Evolutionary conservation across 352 stramenopile genomes (phyloP).

Genomic region (Phytophthora pini): DNA sequence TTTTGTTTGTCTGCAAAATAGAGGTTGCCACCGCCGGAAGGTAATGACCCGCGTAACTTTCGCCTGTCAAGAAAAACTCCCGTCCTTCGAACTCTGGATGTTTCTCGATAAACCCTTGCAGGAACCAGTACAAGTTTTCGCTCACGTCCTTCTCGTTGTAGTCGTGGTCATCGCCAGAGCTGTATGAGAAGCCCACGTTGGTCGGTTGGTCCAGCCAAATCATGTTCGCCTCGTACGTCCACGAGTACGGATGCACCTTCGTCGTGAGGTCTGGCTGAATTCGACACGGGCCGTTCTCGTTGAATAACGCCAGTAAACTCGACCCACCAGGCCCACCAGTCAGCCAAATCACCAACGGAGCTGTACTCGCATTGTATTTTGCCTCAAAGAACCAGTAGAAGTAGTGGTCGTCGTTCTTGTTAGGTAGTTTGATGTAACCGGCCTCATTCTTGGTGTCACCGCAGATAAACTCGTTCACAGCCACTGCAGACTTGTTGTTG

Average conservation of each 20-base stretch:
- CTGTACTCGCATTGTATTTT: slow-evolving; percentile 31
- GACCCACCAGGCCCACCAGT: slow-evolving; percentile 47
- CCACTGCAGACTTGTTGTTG: neutral
- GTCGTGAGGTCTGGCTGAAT: slow-evolving; percentile 41
- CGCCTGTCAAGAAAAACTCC: slow-evolving; percentile 54
- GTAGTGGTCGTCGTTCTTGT: slow-evolving; percentile 70
- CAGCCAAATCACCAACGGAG: slow-evolving; percentile 64
- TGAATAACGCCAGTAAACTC: slow-evolving; percentile 53
- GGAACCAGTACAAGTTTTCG: slow-evolving; percentile 55
- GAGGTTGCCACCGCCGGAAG: slow-evolving; percentile 47
- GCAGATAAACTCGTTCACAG: slow-evolving; percentile 19
- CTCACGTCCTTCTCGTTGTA: slow-evolving; percentile 43
- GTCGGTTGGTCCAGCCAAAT: slow-evolving; percentile 65
- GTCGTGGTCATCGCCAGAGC: slow-evolving; percentile 31
- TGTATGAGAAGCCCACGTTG: slow-evolving; percentile 50
- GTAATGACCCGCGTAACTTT: slow-evolving; percentile 39
- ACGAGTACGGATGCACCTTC: slow-evolving; percentile 51
- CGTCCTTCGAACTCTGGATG: slow-evolving; percentile 51
- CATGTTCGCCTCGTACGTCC: slow-evolving; percentile 57
- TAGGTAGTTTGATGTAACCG: slow-evolving; percentile 57
- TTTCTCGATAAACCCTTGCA: slow-evolving; percentile 46
- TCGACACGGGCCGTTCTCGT: slow-evolving; percentile 31
- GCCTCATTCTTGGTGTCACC: slow-evolving; percentile 42
- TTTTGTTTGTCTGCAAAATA: slow-evolving; percentile 45
- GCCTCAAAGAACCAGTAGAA: slow-evolving; percentile 78